Base-by-base conservation (phyloP, 2,329 filamentous ascomycete species). In the Claviceps fusiformis region DNA sequence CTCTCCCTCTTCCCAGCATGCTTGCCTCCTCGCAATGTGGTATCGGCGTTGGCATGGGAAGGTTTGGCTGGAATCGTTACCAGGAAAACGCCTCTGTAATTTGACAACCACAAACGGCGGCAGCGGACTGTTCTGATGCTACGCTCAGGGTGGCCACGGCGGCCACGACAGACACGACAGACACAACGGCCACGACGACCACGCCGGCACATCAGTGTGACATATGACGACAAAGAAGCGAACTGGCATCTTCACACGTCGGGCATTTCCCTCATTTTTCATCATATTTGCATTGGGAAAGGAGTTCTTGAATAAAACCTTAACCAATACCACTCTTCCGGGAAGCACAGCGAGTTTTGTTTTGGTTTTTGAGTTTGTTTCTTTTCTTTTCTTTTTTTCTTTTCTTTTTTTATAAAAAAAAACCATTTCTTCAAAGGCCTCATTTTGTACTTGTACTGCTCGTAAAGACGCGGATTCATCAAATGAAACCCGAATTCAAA, bases 41-140 rank as follows among this genome's bases (percentile, higher is more conserved):
- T 63, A 82, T 90, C 56, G 85, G 85, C 66, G 76, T 84, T 58
- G 85, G 83, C 57, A 90, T 87, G 74, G 64, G 63, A 29, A 64
- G 83, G 60, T 95, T 95, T 68, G 88, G 87, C 63, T 95, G 89
- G 88, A 89, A 88, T 69, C 79, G 86, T 63, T 89, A 87, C 68
- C 86, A 87, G 66, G 88, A 92, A 70, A 95, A 91, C 69, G 80
- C 88, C 62, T 85, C 88, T 59, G 90, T 86, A 61, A 95, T 95
- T 77, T 96, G 87, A 87, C 77, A 80, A 81, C 72, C 77, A 81
- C 65, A 71, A 68, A 67, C 72, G 60, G 70, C 68, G 66, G 68
- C 71, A 67, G 70, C 68, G 65, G 69, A 73, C 64, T 73, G 73
- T 65, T 72, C 74, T 62, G 71, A 71, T 66, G 73, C 73, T 62